phyloP scores from a whole-genome alignment of 495 filamentous ascomycete genomes.

The Talaromyces ruber region DNA sequence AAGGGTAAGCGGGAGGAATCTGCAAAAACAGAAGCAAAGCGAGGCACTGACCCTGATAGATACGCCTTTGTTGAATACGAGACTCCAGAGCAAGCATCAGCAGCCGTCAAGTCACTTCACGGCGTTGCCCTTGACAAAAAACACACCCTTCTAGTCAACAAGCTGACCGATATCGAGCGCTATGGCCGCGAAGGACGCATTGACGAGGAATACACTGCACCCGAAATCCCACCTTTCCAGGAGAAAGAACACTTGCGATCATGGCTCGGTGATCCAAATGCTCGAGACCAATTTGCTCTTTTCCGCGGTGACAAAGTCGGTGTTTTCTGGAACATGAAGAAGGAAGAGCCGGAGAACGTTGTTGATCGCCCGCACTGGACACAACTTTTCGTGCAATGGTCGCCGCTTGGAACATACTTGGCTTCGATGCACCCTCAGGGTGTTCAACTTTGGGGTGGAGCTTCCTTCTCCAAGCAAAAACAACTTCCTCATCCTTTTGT shows the following conservation, averaged over 20 bases:
- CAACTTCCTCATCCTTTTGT: constrained; percentile 92
- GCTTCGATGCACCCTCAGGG: constrained; percentile 92
- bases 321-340: constrained; percentile 97
- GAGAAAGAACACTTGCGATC: constrained; percentile 93
- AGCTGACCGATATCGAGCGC: constrained; percentile 93
- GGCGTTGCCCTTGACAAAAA: constrained; percentile 83
- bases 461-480: constrained; percentile 79
- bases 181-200: constrained; percentile 90
- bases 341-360: constrained; percentile 75
- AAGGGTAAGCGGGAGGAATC: constrained; percentile 53
- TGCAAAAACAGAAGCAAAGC: constrained; percentile 1
- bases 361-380: constrained; percentile 94
- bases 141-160: constrained; percentile 92
- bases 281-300: constrained; percentile 90
- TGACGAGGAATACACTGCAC: constrained; percentile 78
- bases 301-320: constrained; percentile 84
- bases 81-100: constrained; percentile 80
- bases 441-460: constrained; percentile 93
- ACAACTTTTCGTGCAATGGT: constrained; percentile 96
- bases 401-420: constrained; percentile 85
- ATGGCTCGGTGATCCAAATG: constrained; percentile 78
- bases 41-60: constrained; percentile 27
- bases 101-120: constrained; percentile 79
- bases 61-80: constrained; percentile 96
- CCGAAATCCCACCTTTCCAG: constrained; percentile 67